Conservation (phyloP, 495 filamentous ascomycete species). For the Tirmania nivea region DNA sequence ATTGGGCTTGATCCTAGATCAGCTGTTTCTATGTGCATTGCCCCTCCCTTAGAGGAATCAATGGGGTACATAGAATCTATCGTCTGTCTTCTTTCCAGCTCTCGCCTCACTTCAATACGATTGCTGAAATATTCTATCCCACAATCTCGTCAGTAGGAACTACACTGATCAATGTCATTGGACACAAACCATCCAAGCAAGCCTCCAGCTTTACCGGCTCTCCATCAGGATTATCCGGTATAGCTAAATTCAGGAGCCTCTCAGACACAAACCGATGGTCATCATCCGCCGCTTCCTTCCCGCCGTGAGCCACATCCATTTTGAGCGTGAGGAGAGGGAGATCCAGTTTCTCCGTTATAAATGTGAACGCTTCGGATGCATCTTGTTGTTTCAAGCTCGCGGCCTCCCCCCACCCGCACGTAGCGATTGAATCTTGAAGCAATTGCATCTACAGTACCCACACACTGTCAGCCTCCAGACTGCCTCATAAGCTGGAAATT, state of each 20-base stretch:
- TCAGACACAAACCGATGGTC: conserved; percentile 93
- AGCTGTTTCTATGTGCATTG: conserved; percentile 36
- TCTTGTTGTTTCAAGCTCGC: conserved; percentile 61
- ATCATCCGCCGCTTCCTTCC: conserved; percentile 55
- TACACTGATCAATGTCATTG: not conserved
- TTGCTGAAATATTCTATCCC: conserved; percentile 68
- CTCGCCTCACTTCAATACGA: conserved; percentile 66
- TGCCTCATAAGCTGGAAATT: not conserved
- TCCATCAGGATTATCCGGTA: conserved; percentile 42
- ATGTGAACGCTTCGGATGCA: conserved; percentile 82
- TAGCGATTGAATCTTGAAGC: conserved; percentile 61
- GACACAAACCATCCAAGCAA: conserved; percentile 42
- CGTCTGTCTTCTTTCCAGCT: conserved; percentile 44
- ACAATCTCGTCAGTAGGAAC: conserved; percentile 1
- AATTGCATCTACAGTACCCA: conserved; percentile 40
- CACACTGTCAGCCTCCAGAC: conserved; percentile 18
- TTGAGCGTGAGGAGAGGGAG: conserved; percentile 77
- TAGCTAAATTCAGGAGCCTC: conserved; percentile 70
- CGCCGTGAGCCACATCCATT: conserved; percentile 84
- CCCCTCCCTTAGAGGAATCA: conserved; percentile 30
- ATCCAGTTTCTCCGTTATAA: conserved; percentile 74
- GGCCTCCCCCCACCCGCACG: conserved; percentile 81
- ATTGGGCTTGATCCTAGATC: conserved; percentile 30
- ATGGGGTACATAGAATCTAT: conserved; percentile 29
- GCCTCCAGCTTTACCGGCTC: conserved; percentile 58